These are phyloP conservation scores for Helianthus annuus DNA, from an alignment of 129 eudicot species.

Conservation along the genomic window DNA sequence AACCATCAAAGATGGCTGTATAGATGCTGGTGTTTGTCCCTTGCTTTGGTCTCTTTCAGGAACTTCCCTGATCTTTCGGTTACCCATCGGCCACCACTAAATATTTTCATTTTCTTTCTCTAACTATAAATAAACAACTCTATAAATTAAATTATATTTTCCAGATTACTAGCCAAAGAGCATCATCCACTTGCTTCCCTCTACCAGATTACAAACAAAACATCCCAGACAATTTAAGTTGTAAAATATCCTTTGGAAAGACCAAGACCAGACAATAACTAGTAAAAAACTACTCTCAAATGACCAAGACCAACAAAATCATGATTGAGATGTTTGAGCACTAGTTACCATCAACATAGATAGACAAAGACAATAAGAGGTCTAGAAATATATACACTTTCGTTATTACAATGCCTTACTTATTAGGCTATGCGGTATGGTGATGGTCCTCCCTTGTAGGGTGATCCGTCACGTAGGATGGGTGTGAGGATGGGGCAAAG, in stretches of 20 bases:
- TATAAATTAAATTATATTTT: neutral
- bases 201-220: neutral
- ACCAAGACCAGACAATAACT: conserved; percentile 9
- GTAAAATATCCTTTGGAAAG: conserved; percentile 10
- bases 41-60: conserved; percentile 20
- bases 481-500: too few relatives aligned
- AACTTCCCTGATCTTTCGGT: conserved; percentile 21
- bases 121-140: neutral
- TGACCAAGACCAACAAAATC: conserved; percentile 13
- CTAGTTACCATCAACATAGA: conserved; percentile 13
- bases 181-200: neutral
- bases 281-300: neutral
- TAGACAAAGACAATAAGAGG: neutral
- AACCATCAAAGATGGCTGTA: neutral
- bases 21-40: conserved; percentile 23
- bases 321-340: conserved; percentile 14
- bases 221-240: neutral
- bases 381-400: neutral
- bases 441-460: too few relatives aligned
- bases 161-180: neutral
- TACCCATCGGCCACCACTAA: conserved; percentile 26
- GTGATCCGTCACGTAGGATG: too few relatives aligned
- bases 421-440: too few relatives aligned
- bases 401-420: neutral
- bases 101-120: conserved; percentile 4